These are phyloP conservation scores for Clarireedia homoeocarpa DNA, from an alignment of 2,329 filamentous ascomycete species.

Conservation along the genomic window DNA sequence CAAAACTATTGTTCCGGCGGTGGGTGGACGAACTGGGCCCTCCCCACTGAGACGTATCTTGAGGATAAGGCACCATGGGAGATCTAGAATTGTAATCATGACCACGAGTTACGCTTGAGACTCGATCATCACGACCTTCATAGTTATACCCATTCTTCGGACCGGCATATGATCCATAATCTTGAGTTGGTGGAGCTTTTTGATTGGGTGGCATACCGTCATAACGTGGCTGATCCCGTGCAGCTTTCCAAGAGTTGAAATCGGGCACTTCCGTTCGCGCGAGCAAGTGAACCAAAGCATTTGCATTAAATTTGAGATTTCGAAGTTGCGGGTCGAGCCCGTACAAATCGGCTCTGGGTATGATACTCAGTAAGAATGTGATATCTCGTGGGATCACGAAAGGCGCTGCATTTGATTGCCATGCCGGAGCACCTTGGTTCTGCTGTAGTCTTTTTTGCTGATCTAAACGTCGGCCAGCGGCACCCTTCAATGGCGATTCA, in stretches of 20 bases:
- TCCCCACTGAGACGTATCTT: conserved; percentile 3
- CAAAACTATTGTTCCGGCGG: conserved; percentile 1
- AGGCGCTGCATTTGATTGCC: conserved; percentile 29
- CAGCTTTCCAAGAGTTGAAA: conserved; percentile 45
- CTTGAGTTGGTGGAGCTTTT: conserved; percentile 2
- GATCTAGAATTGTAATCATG: conserved; percentile 7
- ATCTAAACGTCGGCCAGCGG: conserved; percentile 55
- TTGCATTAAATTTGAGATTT: conserved; percentile 51
- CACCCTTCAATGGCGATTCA: conserved; percentile 89
- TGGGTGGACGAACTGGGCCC: conserved; percentile 1
- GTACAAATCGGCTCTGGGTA: conserved; percentile 60
- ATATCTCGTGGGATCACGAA: conserved; percentile 66
- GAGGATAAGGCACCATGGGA: not conserved
- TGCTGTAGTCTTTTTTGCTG: conserved; percentile 46
- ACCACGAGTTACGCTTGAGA: conserved; percentile 11
- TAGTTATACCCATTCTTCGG: conserved; percentile 3
- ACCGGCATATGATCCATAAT: not conserved
- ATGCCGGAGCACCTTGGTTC: conserved; percentile 33
- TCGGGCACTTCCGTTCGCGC: conserved; percentile 59
- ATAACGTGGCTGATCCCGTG: conserved; percentile 26
- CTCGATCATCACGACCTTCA: conserved; percentile 6
- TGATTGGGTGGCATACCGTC: conserved; percentile 20
- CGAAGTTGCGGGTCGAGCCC: conserved; percentile 40
- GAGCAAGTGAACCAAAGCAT: conserved; percentile 66
- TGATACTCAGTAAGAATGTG: conserved; percentile 52